Evolutionary conservation across 192 early-diverging fungal species (phyloP).

Genomic region (Coemansia erecta): DNA sequence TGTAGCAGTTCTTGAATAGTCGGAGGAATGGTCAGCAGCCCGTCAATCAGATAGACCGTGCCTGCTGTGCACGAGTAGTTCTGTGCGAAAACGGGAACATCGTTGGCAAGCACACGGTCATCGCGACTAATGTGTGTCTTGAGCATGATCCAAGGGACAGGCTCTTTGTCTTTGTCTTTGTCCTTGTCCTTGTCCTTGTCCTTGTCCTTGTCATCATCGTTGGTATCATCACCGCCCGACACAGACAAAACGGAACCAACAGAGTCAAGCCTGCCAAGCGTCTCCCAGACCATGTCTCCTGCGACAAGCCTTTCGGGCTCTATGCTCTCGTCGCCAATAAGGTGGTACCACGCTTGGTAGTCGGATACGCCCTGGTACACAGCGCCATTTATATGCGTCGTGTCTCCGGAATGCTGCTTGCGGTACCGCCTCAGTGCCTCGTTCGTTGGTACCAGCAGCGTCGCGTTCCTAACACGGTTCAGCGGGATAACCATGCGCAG

Average conservation of each 20-base stretch:
- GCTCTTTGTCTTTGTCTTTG: not conserved
- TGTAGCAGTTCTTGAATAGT: constrained; percentile 35
- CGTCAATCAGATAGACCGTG: constrained; percentile 34
- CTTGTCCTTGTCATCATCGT: not conserved
- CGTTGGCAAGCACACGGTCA: constrained; percentile 27
- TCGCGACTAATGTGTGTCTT: constrained; percentile 23
- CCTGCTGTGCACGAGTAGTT: constrained; percentile 41
- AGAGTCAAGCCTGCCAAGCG: constrained; percentile 21
- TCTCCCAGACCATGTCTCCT: constrained; percentile 47
- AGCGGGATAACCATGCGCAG: constrained; percentile 56
- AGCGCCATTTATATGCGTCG: constrained; percentile 6
- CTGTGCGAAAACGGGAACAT: constrained; percentile 27
- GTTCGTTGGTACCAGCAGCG: constrained; percentile 62
- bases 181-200: not conserved
- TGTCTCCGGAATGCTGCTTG: constrained; percentile 21
- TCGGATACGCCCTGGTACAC: constrained; percentile 41
- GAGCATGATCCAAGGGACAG: constrained; percentile 30
- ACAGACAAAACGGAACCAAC: not conserved
- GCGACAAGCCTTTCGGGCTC: constrained; percentile 9
- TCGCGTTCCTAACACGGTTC: constrained; percentile 56
- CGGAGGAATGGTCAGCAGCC: constrained; percentile 40
- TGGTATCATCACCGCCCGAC: not conserved
- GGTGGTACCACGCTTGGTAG: constrained; percentile 51
- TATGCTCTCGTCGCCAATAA: constrained; percentile 31
- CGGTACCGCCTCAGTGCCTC: constrained; percentile 48